Evolutionary conservation across 2,329 filamentous ascomycete genomes (phyloP).

Genomic region (Fusarium sp.): DNA sequence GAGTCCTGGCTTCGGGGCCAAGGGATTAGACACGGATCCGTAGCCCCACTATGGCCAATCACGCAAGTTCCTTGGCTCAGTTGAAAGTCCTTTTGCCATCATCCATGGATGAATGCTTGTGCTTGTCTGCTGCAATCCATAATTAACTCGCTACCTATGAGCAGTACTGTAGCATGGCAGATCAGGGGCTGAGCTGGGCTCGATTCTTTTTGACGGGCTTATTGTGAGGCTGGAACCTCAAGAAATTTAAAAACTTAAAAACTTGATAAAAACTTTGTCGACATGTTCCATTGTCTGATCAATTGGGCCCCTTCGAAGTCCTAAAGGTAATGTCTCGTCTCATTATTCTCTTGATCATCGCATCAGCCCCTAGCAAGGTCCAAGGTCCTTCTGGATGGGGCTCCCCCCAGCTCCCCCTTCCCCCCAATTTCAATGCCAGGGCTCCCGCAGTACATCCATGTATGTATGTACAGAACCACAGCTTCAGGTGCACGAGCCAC

Average conservation of each 20-base stretch:
- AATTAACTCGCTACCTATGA: slow-evolving; percentile 13
- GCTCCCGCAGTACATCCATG: slow-evolving; percentile 47
- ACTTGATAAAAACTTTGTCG: not conserved
- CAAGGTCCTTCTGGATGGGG: slow-evolving; percentile 28
- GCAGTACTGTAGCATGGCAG: slow-evolving; percentile 19
- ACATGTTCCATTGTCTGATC: not conserved
- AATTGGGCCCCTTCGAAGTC: slow-evolving; percentile 5
- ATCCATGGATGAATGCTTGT: no score
- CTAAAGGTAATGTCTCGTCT: slow-evolving; percentile 20
- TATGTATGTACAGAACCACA: slow-evolving; percentile 32
- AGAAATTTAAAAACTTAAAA: not conserved
- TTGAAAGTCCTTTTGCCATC: slow-evolving; percentile 32
- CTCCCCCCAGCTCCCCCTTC: slow-evolving; percentile 33
- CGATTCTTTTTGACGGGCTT: not conserved
- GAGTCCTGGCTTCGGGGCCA: slow-evolving; percentile 35
- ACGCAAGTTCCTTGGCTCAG: slow-evolving; percentile 31
- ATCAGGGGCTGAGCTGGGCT: slow-evolving; percentile 9
- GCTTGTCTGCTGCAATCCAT: slow-evolving; percentile 23
- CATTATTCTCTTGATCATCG: slow-evolving; percentile 22
- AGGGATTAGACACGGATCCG: slow-evolving; percentile 35
- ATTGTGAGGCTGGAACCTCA: not conserved
- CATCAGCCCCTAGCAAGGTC: slow-evolving; percentile 42
- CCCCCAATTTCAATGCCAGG: slow-evolving; percentile 49
- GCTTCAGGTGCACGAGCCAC: slow-evolving; percentile 45
- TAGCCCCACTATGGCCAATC: slow-evolving; percentile 37